Percentiles rank a stretch among this genome's conserved stretches.
Evolutionary conservation across 2,329 filamentous ascomycete genomes (phyloP).

Genomic region (Aureobasidium zeae): DNA sequence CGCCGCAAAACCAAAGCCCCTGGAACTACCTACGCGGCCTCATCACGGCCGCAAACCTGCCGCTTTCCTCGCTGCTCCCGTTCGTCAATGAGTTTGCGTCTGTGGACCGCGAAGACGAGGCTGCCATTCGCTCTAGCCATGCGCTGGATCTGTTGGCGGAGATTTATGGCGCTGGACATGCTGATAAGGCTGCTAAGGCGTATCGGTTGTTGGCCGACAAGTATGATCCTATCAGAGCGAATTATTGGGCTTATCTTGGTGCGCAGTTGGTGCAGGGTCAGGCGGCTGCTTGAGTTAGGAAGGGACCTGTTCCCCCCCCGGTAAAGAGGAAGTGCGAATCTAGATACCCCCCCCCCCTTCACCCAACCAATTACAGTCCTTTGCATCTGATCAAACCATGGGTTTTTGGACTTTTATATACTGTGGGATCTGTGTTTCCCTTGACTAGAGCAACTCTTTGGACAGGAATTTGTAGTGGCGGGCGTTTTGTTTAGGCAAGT

Average conservation of each 20-base stretch:
- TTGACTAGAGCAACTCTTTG: too few species aligned
- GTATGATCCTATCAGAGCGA: slow-evolving; percentile 84
- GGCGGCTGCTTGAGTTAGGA: slow-evolving; percentile 10
- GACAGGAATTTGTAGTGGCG: too few species aligned
- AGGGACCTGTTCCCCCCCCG: too few species aligned
- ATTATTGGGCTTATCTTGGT: slow-evolving; percentile 82
- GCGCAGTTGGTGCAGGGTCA: slow-evolving; percentile 30
- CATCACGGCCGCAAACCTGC: slow-evolving; percentile 53
- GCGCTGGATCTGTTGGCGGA: slow-evolving; percentile 65
- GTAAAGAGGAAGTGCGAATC: neutral
- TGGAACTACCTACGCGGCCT: slow-evolving; percentile 88
- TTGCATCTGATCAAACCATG: too few species aligned
- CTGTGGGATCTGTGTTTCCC: neutral
- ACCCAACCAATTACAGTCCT: too few species aligned
- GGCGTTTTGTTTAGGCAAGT: too few species aligned
- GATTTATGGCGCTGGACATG: slow-evolving; percentile 47
- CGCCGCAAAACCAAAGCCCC: slow-evolving; percentile 86
- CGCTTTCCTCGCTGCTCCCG: slow-evolving; percentile 40
- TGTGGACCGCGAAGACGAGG: slow-evolving; percentile 35
- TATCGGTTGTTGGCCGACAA: slow-evolving; percentile 66
- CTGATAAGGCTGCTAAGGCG: slow-evolving; percentile 56
- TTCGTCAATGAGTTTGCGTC: slow-evolving; percentile 49
- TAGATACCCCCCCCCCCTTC: too few species aligned
- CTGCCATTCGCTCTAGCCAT: slow-evolving; percentile 50
- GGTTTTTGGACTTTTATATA: neutral